A percentile compares a stretch with the other conserved stretches of the same genome.
These are phyloP conservation scores for Carpinus fangiana DNA, from an alignment of 306 rosid genomes.

Conservation along the genomic window DNA sequence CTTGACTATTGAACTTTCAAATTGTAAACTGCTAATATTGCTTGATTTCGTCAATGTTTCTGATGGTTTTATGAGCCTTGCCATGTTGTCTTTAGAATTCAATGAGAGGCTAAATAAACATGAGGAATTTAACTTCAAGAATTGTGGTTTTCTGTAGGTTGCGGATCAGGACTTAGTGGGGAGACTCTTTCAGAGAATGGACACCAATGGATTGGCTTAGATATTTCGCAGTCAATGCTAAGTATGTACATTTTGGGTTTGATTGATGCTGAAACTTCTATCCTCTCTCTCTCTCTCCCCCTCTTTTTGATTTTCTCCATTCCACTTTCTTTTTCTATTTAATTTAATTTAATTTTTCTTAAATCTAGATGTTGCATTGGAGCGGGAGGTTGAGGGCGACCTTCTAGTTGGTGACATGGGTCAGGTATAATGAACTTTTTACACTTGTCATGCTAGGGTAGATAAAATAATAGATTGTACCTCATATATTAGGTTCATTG, in stretches of 20 bases:
- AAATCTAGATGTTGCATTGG: conserved; percentile 67
- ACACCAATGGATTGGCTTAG: conserved; percentile 93
- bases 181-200: conserved; percentile 75
- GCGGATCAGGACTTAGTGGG: conserved; percentile 96
- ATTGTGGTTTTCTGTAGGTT: conserved; percentile 49
- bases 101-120: neutral
- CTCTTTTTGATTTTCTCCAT: neutral
- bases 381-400: conserved; percentile 91
- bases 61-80: neutral
- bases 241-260: conserved; percentile 40
- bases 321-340: neutral
- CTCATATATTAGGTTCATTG: neutral
- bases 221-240: conserved; percentile 93
- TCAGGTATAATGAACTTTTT: conserved; percentile 52
- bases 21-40: neutral
- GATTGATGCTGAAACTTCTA: neutral
- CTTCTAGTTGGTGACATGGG: conserved; percentile 95
- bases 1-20: neutral
- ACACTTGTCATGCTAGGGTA: neutral
- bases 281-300: neutral
- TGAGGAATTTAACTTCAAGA: neutral
- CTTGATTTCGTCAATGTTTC: neutral
- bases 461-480: neutral
- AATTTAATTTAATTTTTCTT: neutral
- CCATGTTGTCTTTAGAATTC: neutral